A percentile compares a stretch with the other conserved stretches of the same genome.
Conservation (phyloP, 139 green algal species). For the Coelastrella sp. region DNA sequence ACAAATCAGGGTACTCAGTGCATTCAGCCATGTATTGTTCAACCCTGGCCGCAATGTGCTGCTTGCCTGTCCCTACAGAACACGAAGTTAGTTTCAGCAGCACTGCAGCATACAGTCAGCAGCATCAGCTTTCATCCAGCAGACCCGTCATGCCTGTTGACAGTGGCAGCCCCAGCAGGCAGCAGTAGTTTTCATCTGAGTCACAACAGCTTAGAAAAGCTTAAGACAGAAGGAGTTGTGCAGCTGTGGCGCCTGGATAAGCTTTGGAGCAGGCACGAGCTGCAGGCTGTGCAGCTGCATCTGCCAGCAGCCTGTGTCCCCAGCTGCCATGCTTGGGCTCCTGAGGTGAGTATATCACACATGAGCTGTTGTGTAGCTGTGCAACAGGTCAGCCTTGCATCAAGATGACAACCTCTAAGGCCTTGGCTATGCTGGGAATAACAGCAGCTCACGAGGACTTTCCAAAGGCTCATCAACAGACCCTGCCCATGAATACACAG, state of each 20-base stretch:
- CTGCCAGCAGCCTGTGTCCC: not conserved
- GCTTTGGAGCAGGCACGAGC: slow-evolving; percentile 21
- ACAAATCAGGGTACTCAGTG: not conserved
- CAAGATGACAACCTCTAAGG: too few relatives aligned
- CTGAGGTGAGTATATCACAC: slow-evolving; percentile 12
- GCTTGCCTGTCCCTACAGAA: not conserved
- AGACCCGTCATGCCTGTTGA: slow-evolving; percentile 2
- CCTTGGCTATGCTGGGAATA: too few relatives aligned
- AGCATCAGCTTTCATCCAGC: slow-evolving; percentile 35
- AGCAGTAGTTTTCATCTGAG: not conserved
- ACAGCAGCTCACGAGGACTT: too few relatives aligned
- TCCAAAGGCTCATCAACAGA: too few relatives aligned
- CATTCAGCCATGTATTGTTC: not conserved
- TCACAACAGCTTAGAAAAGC: not conserved
- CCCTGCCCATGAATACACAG: too few relatives aligned
- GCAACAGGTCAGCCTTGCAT: too few relatives aligned
- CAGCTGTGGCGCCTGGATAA: slow-evolving; percentile 38
- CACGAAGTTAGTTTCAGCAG: slow-evolving; percentile 5
- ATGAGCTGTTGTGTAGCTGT: too few relatives aligned
- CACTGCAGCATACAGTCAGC: not conserved
- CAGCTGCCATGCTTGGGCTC: slow-evolving; percentile 35
- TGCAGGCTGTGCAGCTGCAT: not conserved
- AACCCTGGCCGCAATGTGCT: not conserved
- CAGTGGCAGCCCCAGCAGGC: not conserved
- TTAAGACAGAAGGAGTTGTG: not conserved